Evolutionary conservation across 768 basidiomycete genomes (phyloP).

Genomic region (Piloderma croceum): DNA sequence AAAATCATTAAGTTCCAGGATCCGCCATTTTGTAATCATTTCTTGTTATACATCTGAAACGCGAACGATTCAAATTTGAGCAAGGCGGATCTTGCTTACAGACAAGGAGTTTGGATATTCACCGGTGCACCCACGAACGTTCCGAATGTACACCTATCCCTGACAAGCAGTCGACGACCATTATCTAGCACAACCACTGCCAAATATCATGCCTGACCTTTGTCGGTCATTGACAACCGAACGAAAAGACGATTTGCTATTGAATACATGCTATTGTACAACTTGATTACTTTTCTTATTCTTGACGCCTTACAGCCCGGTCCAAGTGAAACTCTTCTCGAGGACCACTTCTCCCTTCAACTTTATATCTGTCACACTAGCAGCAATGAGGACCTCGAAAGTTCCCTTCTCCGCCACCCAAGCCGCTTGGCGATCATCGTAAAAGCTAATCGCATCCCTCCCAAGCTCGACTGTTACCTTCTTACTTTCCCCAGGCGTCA

Average conservation of each 20-base stretch:
- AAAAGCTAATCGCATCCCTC: conserved; percentile 46
- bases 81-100: no score
- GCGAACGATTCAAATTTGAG: conserved; percentile 2
- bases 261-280: no score
- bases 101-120: no score
- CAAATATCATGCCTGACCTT: no score
- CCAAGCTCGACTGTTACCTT: conserved; percentile 34
- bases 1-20: background rate
- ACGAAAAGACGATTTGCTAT: no score
- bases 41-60: background rate
- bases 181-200: no score
- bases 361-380: conserved; percentile 40
- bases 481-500: conserved; percentile 40
- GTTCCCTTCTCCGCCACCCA: conserved; percentile 48
- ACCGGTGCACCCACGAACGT: no score
- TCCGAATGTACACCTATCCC: no score
- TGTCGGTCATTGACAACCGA: no score
- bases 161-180: no score
- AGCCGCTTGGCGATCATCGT: conserved; percentile 34
- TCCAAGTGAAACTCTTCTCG: conserved; percentile 34
- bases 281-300: no score
- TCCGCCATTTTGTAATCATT: background rate
- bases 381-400: conserved; percentile 41
- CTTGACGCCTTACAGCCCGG: conserved; percentile 38
- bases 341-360: conserved; percentile 33